These are phyloP conservation scores for Suillus subaureus DNA, from an alignment of 768 basidiomycete genomes.

Conservation along the genomic window DNA sequence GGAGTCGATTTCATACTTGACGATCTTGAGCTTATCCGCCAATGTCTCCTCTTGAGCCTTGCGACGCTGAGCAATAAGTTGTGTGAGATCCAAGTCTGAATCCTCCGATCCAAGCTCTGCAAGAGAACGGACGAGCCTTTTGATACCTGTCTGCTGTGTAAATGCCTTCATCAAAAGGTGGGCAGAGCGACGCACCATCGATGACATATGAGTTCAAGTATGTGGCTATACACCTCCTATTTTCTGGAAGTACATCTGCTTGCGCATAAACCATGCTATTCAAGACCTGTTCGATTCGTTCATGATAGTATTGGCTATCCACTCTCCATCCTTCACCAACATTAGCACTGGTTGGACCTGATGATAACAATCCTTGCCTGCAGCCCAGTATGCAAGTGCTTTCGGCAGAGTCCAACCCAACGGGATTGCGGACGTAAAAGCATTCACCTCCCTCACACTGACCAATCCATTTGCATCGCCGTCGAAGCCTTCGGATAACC, in stretches of 20 bases:
- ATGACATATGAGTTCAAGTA: slow-evolving; percentile 23
- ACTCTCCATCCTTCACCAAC: not conserved
- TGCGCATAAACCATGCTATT: slow-evolving; percentile 25
- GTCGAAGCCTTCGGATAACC: slow-evolving; percentile 43
- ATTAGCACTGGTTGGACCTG: slow-evolving; percentile 28
- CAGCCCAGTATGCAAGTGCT: slow-evolving; percentile 39
- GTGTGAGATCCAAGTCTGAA: slow-evolving; percentile 22
- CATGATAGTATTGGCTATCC: slow-evolving; percentile 11
- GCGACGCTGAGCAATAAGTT: not conserved
- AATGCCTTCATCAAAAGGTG: not conserved
- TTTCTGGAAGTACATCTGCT: slow-evolving; percentile 17
- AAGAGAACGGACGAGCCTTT: not conserved
- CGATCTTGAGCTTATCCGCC: slow-evolving; percentile 26
- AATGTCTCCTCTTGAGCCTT: slow-evolving; percentile 28
- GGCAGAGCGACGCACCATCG: not conserved
- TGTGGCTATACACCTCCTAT: slow-evolving; percentile 23
- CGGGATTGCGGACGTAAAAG: slow-evolving; percentile 32
- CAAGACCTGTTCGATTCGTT: slow-evolving; percentile 19
- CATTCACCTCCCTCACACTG: slow-evolving; percentile 37
- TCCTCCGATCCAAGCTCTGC: slow-evolving; percentile 21
- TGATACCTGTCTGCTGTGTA: not conserved
- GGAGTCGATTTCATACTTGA: slow-evolving; percentile 37
- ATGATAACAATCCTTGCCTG: slow-evolving; percentile 25
- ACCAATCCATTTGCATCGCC: slow-evolving; percentile 43
- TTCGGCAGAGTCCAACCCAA: slow-evolving; percentile 33